Evolutionary conservation across 2,329 filamentous ascomycete genomes (phyloP), one percentile per base, ranked within the genome.

Genomic region (Sphaerulina musiva): DNA sequence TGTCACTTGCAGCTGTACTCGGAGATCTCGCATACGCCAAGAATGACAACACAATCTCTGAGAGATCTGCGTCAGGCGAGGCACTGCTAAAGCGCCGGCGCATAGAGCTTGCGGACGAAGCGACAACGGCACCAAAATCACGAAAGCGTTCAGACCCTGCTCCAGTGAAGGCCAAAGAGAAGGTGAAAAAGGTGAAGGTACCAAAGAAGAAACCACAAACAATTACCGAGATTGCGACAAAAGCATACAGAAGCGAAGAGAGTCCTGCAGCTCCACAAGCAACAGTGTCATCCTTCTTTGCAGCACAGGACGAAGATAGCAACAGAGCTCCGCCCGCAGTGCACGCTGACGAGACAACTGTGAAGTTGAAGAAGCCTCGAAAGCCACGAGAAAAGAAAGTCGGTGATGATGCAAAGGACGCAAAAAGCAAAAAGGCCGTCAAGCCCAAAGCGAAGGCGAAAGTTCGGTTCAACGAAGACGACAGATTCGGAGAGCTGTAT

Each of bases 181-280:
- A 52, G 63, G 74, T 29, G 72, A 68, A 64, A 45, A 60, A 55
- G 39, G 53, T 51, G 9, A 64, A 62, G 47, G 43, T 75, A 4
- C 72, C 78, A 3, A 83, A 81, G 69, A 89, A 87, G 70, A 91
- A 86, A 68, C 72, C 83, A 0, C 82, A 82, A 40, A 95, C 89
- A 0, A 84, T 95, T 53, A 95, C 89, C 0, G 87, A 83, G 40
- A 73, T 87, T 47, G 87, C 88, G 9, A 92, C 84, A 1, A 84
- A 87, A 10, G 81, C 82, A 4, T 93, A 91, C 65, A 68, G 73
- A 23, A 68, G 76, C 48, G 31, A 61, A 43, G 59, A 66, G 31
- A 63, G 48, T 39, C 53, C 45, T 4, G 61, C 32, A 14, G 8
- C 43, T 26, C 54, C 57, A 41, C 61, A 59, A 58, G 64, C 59